Percentiles rank a stretch among this genome's conserved stretches.
These are phyloP conservation scores for Rhizopogon roseolus DNA, from an alignment of 768 basidiomycete species.

Conservation along the genomic window DNA sequence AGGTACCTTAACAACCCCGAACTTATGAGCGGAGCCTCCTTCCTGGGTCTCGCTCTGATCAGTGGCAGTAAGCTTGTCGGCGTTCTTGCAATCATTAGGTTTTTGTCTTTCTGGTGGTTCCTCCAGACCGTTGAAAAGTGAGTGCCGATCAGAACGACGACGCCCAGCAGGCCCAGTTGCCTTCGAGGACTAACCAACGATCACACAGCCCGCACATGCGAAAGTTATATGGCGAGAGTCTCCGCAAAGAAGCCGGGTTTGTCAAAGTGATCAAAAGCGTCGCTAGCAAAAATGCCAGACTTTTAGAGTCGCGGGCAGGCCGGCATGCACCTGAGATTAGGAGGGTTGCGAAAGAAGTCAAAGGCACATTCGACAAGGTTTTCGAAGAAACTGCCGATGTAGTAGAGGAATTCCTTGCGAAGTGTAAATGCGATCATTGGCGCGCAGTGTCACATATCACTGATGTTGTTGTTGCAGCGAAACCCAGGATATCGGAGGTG, in stretches of 20 bases:
- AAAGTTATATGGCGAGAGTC: conserved; percentile 87
- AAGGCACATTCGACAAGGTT: conserved; percentile 93
- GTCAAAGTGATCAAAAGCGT: conserved; percentile 97
- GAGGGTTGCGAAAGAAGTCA: conserved; percentile 85
- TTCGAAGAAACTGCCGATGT: conserved; percentile 91
- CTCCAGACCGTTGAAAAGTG: conserved; percentile 88
- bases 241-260: conserved; percentile 95
- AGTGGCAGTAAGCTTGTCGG: conserved; percentile 92
- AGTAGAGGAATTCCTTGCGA: conserved; percentile 89
- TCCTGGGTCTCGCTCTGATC: conserved; percentile 90
- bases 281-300: conserved; percentile 74
- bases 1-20: conserved; percentile 95
- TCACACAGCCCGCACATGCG: conserved; percentile 90
- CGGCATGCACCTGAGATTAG: conserved; percentile 79
- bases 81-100: conserved; percentile 74
- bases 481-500: conserved; percentile 82
- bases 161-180: neutral
- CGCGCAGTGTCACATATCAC: too few species aligned
- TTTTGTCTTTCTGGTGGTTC: conserved; percentile 96
- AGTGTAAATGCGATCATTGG: conserved; percentile 51
- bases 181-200: neutral
- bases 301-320: conserved; percentile 73
- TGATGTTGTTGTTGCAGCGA: conserved; percentile 46
- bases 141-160: conserved; percentile 21
- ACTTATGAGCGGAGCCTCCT: conserved; percentile 91